Evolutionary conservation across 2,329 filamentous ascomycete species (phyloP).

Genomic region (Alternaria infectoria): DNA sequence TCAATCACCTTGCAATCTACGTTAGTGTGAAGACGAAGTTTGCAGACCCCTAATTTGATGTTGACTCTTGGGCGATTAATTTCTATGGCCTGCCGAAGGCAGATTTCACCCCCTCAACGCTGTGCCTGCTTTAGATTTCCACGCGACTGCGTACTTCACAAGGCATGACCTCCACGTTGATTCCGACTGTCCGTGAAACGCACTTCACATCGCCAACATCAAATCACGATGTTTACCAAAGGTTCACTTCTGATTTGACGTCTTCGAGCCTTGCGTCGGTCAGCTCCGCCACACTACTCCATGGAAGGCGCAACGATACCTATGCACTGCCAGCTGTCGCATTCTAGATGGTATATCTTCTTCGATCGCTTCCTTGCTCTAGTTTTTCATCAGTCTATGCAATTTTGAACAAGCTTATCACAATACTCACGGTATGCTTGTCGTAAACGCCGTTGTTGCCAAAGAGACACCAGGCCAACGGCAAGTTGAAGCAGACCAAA

Average conservation of each 20-base stretch:
- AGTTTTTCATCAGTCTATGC: accelerated
- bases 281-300: not conserved
- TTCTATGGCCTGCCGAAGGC: not conserved
- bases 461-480: constrained; percentile 17
- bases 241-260: not conserved
- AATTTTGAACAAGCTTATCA: not conserved
- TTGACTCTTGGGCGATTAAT: not conserved
- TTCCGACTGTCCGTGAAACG: not conserved
- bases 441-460: constrained; percentile 21
- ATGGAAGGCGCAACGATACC: not conserved
- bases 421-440: constrained; percentile 13
- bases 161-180: not conserved
- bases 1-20: not conserved
- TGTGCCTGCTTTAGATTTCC: not conserved
- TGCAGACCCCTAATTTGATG: not conserved
- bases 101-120: not conserved
- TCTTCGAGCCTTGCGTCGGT: not conserved
- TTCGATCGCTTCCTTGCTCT: not conserved
- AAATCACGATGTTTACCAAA: not conserved
- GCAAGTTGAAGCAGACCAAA: constrained; percentile 22
- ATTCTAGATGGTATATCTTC: not conserved
- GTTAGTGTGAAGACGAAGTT: not conserved
- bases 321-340: not conserved
- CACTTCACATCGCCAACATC: not conserved
- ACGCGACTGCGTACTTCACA: not conserved